phyloP scores from a whole-genome alignment of 768 basidiomycete genomes.

The Cystofilobasidium capitatum region DNA sequence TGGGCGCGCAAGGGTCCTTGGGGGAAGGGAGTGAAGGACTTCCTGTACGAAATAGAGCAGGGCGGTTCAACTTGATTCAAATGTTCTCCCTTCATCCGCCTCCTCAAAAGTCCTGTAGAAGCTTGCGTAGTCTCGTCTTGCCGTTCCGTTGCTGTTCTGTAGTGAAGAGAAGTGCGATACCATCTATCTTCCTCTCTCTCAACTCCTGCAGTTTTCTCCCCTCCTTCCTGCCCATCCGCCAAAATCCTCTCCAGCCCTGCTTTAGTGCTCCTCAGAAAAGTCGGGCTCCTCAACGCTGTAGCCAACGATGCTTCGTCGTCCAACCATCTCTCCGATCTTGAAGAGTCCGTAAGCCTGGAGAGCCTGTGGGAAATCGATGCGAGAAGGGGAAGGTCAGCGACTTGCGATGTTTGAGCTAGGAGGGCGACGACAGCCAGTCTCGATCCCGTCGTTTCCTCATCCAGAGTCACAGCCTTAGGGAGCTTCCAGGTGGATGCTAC shows the following conservation, averaged over 20 bases:
- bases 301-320: slow-evolving; percentile 66
- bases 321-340: slow-evolving; percentile 85
- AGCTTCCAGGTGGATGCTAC: not conserved
- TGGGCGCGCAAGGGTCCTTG: slow-evolving; percentile 37
- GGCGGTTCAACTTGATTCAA: not conserved
- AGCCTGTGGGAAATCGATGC: slow-evolving; percentile 46
- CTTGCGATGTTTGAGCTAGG: not conserved
- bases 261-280: not conserved
- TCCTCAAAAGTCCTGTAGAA: no score
- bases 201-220: not conserved
- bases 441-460: not conserved
- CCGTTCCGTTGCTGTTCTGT: no score
- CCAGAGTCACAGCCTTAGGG: not conserved
- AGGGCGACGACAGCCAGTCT: not conserved
- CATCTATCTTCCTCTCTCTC: not conserved
- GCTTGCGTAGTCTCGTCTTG: no score
- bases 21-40: slow-evolving; percentile 34
- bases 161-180: not conserved
- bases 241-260: not conserved
- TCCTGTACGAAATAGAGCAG: slow-evolving; percentile 17
- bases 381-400: not conserved
- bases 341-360: slow-evolving; percentile 84
- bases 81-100: no score
- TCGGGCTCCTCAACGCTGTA: slow-evolving; percentile 50
- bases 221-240: not conserved